Conservation (phyloP, 345 rosid species). For the Rhizophora apiculata region DNA sequence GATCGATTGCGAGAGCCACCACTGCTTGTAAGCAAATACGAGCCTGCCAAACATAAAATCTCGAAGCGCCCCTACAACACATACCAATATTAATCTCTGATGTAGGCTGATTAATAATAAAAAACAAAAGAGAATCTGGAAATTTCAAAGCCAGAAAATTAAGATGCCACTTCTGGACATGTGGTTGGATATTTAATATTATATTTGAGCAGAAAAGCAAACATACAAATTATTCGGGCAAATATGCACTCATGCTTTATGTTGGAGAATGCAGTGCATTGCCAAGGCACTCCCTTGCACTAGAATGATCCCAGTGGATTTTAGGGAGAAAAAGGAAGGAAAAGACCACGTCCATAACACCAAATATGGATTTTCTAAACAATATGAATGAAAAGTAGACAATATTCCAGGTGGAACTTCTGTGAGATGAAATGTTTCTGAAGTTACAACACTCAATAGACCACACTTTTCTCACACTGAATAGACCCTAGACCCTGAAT, state of each 20-base stretch:
- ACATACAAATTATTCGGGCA: neutral
- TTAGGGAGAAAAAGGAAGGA: no score
- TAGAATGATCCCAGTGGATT: no score
- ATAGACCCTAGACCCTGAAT: no score
- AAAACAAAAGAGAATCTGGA: neutral
- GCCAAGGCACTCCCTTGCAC: no score
- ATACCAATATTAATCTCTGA: neutral
- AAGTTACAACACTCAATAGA: no score
- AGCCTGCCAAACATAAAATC: slow-evolving; percentile 78
- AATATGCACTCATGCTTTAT: neutral
- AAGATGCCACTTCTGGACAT: neutral
- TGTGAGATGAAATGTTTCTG: no score
- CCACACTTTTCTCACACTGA: no score
- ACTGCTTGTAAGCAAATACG: slow-evolving; percentile 47
- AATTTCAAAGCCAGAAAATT: neutral
- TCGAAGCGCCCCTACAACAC: slow-evolving; percentile 76
- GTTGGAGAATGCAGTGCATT: neutral
- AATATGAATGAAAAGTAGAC: no score
- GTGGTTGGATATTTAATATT: neutral
- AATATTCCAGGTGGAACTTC: no score
- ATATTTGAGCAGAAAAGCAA: neutral
- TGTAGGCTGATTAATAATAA: neutral
- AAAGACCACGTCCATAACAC: no score
- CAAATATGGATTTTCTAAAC: no score
- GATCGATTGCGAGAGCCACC: slow-evolving; percentile 51